Evolutionary conservation across 768 basidiomycete genomes (phyloP).

Genomic region (Erythrobasidium yunnanense): DNA sequence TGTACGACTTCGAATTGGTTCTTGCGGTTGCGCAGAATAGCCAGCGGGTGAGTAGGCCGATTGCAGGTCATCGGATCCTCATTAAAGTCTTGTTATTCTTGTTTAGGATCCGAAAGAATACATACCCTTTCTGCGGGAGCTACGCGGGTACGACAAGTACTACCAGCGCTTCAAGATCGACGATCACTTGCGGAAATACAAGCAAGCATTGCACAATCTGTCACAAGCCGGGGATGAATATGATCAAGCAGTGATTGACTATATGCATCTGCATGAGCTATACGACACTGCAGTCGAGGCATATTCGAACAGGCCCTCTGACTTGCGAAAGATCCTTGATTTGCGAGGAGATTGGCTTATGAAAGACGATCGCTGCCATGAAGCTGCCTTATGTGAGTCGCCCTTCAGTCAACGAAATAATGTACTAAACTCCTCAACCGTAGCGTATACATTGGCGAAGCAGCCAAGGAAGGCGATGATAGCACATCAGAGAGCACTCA

Average conservation of each 20-base stretch:
- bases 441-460: not conserved
- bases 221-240: constrained; percentile 59
- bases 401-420: not conserved
- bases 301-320: constrained; percentile 44
- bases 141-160: constrained; percentile 63
- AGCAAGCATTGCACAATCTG: constrained; percentile 64
- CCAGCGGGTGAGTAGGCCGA: constrained; percentile 58
- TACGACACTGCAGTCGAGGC: constrained; percentile 62
- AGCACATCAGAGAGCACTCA: constrained; percentile 1
- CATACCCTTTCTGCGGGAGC: constrained; percentile 84
- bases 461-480: constrained; percentile 53
- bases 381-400: constrained; percentile 10
- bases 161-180: constrained; percentile 88
- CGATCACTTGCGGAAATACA: constrained; percentile 69
- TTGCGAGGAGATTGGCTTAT: constrained; percentile 18
- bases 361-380: constrained; percentile 48
- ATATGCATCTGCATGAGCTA: constrained; percentile 66
- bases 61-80: not conserved
- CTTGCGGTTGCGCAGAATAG: constrained; percentile 93
- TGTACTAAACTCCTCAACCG: not conserved
- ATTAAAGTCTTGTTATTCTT: constrained; percentile 1
- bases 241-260: constrained; percentile 69
- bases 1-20: constrained; percentile 96
- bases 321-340: constrained; percentile 4
- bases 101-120: constrained; percentile 90